Evolutionary conservation across 345 rosid species (phyloP), one percentile per base, ranked within the genome.

Genomic region (Populus ilicifolia): DNA sequence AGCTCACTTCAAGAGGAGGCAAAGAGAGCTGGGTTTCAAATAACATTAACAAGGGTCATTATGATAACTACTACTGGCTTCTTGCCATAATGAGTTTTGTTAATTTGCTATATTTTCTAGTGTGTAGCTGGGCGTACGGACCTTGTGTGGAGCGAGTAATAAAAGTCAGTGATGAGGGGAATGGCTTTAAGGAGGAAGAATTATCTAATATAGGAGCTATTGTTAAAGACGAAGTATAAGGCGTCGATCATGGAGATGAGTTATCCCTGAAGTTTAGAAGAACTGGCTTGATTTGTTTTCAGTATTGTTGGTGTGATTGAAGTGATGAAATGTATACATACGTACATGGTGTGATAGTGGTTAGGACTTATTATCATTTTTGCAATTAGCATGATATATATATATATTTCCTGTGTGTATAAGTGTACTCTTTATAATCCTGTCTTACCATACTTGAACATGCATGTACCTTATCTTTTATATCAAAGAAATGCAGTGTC

Each of bases 111-210:
- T 94, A 94, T 67, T 94, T 85, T 83, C 25, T 82, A 27, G 29
- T 87, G 7, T 94, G 98, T 74, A 85, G 94, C 74, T 84, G 92
- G 97, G 85, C 89, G 48, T 92, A 92, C 81, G 96, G 93, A 82
- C 91, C 93, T 78, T 80, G 85, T 71, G 81, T 75, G 5, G 83
- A 88, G 25, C 83, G 80, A 46, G 70, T 77, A 71, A 81, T 65
- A 6, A 84, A 79, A 33, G 83, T 78, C 69, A 84, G 83, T 27
- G 89, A 76, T 43, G 72, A 66, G 39, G 81, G 67, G 46, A 90
- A 86, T 46, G 81, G 83, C 36, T 78, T 77, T 46, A 72, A 74
- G 35, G 83, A 36, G 29, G 77, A 74, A 74, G 83, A 64, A 65
- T 5, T 50, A 14, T 36, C 41, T 29, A 70, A 4, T 48, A 11